These are phyloP conservation scores for Penicillium vulpinum DNA, from an alignment of 2,329 filamentous ascomycete genomes.

Conservation along the genomic window DNA sequence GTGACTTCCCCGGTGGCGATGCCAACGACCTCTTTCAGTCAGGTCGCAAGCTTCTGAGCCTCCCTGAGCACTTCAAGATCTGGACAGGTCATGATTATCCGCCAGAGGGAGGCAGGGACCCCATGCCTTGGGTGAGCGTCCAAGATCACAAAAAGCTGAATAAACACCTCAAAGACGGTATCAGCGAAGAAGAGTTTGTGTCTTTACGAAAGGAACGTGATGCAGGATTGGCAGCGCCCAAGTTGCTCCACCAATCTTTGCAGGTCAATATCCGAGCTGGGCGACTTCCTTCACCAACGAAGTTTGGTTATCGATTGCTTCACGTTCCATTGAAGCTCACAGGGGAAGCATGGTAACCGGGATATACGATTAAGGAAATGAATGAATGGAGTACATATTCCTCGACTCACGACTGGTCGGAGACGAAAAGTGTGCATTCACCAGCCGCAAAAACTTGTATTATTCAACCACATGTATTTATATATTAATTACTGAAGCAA, in stretches of 20 bases:
- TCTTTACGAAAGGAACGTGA: conserved; percentile 48
- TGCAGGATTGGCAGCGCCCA: conserved; percentile 45
- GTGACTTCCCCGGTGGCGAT: conserved; percentile 57
- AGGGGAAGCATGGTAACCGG: conserved; percentile 23
- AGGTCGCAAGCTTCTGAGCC: conserved; percentile 43
- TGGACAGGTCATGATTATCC: conserved; percentile 61
- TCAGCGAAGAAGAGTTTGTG: conserved; percentile 49
- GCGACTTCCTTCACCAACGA: conserved; percentile 38
- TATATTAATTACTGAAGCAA: neutral
- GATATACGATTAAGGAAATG: neutral
- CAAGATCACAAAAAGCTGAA: conserved; percentile 50
- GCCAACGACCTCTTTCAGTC: conserved; percentile 49
- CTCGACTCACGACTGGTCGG: neutral
- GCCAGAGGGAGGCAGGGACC: conserved; percentile 33
- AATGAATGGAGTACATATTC: too few species aligned
- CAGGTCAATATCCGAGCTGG: conserved; percentile 57
- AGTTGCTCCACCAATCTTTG: conserved; percentile 52
- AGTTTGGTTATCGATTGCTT: conserved; percentile 29
- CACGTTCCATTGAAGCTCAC: conserved; percentile 33
- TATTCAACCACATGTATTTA: neutral
- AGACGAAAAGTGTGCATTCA: neutral
- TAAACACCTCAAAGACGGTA: conserved; percentile 50
- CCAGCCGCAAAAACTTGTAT: too few species aligned
- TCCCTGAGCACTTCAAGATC: conserved; percentile 50
- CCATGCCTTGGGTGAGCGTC: conserved; percentile 49